Evolutionary conservation across 2,329 filamentous ascomycete species (phyloP).

Genomic region (Colletotrichum nymphaeae): DNA sequence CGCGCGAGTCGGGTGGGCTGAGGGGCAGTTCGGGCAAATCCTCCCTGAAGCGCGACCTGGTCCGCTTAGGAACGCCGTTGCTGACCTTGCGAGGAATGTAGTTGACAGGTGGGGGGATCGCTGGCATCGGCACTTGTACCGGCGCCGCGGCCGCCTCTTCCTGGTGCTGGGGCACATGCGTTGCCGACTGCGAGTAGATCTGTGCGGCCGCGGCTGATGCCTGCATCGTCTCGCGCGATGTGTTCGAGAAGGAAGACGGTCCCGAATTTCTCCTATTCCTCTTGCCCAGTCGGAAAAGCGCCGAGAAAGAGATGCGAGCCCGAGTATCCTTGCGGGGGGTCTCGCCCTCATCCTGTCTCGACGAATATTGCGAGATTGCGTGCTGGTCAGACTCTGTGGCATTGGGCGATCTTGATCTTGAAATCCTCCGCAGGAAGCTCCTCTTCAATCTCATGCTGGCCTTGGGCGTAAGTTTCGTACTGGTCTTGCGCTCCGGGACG

Average conservation of each 20-base stretch:
- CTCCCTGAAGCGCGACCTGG: constrained; percentile 91
- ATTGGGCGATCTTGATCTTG: constrained; percentile 62
- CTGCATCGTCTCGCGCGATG: constrained; percentile 87
- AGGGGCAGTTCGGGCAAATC: constrained; percentile 88
- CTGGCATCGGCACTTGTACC: constrained; percentile 47
- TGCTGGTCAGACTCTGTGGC: constrained; percentile 52
- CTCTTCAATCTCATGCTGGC: constrained; percentile 47
- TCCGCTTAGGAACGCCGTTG: constrained; percentile 74
- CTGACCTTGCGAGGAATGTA: constrained; percentile 50
- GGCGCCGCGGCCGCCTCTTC: constrained; percentile 46
- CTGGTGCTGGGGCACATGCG: constrained; percentile 47
- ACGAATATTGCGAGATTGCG: constrained; percentile 47
- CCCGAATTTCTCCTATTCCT: constrained; percentile 66
- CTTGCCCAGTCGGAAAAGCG: constrained; percentile 79
- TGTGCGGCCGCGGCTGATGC: constrained; percentile 41
- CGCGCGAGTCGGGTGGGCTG: constrained; percentile 85
- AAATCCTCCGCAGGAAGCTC: constrained; percentile 57
- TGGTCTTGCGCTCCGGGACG: constrained; percentile 5
- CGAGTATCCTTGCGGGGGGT: constrained; percentile 60
- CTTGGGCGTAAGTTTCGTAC: constrained; percentile 37
- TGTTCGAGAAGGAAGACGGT: constrained; percentile 89
- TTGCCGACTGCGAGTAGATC: constrained; percentile 42
- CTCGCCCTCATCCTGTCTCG: constrained; percentile 60
- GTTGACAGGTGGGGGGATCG: constrained; percentile 59
- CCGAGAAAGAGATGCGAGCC: constrained; percentile 69